phyloP scores from a whole-genome alignment of 164 flowering plant genomes.

The Annona squamosa region DNA sequence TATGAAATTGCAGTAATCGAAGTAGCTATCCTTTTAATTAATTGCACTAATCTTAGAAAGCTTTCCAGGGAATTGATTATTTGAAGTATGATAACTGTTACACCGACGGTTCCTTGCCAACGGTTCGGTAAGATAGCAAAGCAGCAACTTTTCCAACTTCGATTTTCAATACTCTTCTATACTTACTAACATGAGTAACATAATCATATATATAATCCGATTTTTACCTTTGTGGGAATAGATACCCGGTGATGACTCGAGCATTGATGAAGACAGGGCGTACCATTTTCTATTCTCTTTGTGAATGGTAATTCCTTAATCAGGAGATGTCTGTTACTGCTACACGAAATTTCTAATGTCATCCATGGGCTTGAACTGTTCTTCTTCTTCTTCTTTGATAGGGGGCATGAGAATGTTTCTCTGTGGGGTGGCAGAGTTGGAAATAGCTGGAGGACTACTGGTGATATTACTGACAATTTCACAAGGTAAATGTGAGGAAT shows the following conservation, averaged over 20 bases:
- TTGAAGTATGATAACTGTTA: constrained; percentile 55
- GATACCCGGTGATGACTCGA: constrained; percentile 55
- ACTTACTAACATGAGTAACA: not conserved
- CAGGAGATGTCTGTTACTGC: not conserved
- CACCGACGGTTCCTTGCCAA: constrained; percentile 29
- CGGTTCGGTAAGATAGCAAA: constrained; percentile 22
- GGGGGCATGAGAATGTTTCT: constrained; percentile 68
- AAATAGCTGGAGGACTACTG: constrained; percentile 78
- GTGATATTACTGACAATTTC: constrained; percentile 56
- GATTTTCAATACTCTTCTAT: not conserved
- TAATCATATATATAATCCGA: not conserved
- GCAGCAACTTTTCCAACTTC: not conserved
- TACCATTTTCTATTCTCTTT: constrained; percentile 56
- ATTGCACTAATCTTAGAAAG: not conserved
- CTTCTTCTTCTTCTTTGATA: constrained; percentile 2
- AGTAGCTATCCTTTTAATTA: not conserved
- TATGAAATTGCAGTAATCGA: not conserved
- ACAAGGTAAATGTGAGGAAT: constrained; percentile 22
- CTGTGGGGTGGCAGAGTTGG: constrained; percentile 52
- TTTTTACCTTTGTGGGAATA: constrained; percentile 5
- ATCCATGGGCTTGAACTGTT: too few species aligned
- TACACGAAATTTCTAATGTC: not conserved
- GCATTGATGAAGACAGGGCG: constrained; percentile 57
- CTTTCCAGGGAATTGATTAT: constrained; percentile 44
- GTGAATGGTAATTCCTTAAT: constrained; percentile 46